Evolutionary conservation across 495 filamentous ascomycete species (phyloP).

Genomic region (Penicillium nucicola): DNA sequence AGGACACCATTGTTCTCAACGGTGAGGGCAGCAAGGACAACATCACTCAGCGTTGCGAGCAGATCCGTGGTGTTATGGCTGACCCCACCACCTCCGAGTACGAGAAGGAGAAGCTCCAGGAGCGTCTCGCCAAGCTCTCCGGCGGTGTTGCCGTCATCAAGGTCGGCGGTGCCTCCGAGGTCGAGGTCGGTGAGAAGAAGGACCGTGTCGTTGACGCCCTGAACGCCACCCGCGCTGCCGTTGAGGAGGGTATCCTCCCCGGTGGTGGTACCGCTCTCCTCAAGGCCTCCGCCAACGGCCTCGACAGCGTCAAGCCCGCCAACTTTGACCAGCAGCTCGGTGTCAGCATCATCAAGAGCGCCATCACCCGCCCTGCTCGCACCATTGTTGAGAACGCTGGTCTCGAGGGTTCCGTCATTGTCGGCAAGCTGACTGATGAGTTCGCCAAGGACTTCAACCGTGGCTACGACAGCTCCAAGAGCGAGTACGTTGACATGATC

Average conservation of each 20-base stretch:
- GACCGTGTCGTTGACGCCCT: slow-evolving; percentile 97
- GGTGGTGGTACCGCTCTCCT: slow-evolving; percentile 97
- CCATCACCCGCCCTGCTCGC: slow-evolving; percentile 89
- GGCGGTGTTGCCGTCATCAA: slow-evolving; percentile 99
- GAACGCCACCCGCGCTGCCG: slow-evolving; percentile 96
- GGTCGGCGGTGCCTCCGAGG: slow-evolving; percentile 95
- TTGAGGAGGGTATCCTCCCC: slow-evolving; percentile 97
- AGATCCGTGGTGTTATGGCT: slow-evolving; percentile 95
- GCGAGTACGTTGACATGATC: slow-evolving; percentile 99
- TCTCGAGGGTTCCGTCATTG: slow-evolving; percentile 90
- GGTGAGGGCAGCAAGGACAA: slow-evolving; percentile 94
- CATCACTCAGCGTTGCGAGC: slow-evolving; percentile 93
- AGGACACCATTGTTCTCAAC: slow-evolving; percentile 98
- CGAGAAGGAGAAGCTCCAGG: slow-evolving; percentile 99
- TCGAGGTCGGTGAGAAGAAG: slow-evolving; percentile 99
- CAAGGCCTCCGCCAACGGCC: slow-evolving; percentile 90
- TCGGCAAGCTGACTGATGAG: slow-evolving; percentile 97
- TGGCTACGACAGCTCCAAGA: slow-evolving; percentile 92
- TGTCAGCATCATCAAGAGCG: slow-evolving; percentile 94
- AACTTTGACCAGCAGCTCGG: slow-evolving; percentile 99
- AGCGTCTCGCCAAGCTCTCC: slow-evolving; percentile 98
- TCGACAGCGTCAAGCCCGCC: slow-evolving; percentile 73
- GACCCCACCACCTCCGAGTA: slow-evolving; percentile 95
- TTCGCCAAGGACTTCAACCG: slow-evolving; percentile 92
- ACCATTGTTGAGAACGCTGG: slow-evolving; percentile 98